phyloP scores from a whole-genome alignment of 2,329 filamentous ascomycete genomes.

The Rasamsonia emersonii region DNA sequence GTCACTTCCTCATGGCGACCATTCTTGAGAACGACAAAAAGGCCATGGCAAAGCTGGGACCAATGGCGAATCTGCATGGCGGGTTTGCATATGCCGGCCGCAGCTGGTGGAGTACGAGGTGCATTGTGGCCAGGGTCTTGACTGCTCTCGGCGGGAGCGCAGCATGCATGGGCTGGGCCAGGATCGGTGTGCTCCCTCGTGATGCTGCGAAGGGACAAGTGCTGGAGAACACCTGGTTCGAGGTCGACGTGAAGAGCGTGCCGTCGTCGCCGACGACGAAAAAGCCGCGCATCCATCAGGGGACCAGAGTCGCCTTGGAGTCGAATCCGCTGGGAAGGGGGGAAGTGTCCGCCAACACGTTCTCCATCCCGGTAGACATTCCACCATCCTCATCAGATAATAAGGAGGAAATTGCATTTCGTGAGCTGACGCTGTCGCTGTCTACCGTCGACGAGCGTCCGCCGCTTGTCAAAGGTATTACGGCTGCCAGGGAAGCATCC shows the following conservation, averaged over 20 bases:
- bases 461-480: slow-evolving; percentile 10
- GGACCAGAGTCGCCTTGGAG: slow-evolving; percentile 28
- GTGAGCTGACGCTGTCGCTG: no score
- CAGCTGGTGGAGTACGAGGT: slow-evolving; percentile 51
- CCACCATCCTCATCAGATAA: slow-evolving; percentile 7
- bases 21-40: slow-evolving; percentile 47
- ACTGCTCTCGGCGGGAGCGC: slow-evolving; percentile 35
- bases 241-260: slow-evolving; percentile 32
- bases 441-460: slow-evolving; percentile 10
- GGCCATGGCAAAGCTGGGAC: slow-evolving; percentile 41
- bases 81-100: slow-evolving; percentile 44
- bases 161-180: slow-evolving; percentile 50
- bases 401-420: slow-evolving; percentile 14
- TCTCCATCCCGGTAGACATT: slow-evolving; percentile 30
- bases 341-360: slow-evolving; percentile 27
- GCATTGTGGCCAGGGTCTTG: slow-evolving; percentile 46
- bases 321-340: slow-evolving; percentile 34
- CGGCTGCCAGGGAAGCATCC: slow-evolving; percentile 16
- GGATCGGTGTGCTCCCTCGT: slow-evolving; percentile 32
- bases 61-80: slow-evolving; percentile 45
- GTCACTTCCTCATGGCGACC: slow-evolving; percentile 48
- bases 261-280: slow-evolving; percentile 12
- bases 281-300: slow-evolving; percentile 37
- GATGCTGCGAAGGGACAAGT: slow-evolving; percentile 17
- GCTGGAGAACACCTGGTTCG: slow-evolving; percentile 42